Percentiles rank a stretch among this genome's conserved stretches.
phyloP scores from a whole-genome alignment of 1,139 yeast genomes.

The Suhomyces yuchorum region DNA sequence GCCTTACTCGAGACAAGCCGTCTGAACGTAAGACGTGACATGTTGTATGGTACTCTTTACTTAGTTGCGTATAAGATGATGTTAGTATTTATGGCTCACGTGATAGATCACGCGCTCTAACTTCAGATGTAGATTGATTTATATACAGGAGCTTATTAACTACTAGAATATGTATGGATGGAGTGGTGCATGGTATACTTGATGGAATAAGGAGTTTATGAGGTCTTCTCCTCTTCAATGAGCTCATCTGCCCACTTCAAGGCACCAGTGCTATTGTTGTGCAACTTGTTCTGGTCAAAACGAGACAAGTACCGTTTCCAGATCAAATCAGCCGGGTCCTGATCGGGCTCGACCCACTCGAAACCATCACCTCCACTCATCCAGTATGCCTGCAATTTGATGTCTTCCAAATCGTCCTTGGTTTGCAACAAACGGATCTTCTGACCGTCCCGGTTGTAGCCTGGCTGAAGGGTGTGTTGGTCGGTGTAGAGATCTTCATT shows the following conservation, averaged over 20 bases:
- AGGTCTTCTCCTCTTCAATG: slow-evolving; percentile 14
- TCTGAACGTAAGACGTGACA: slow-evolving; percentile 8
- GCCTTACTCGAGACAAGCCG: slow-evolving; percentile 16
- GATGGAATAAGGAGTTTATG: no score
- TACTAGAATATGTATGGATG: not conserved
- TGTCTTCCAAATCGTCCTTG: slow-evolving; percentile 52
- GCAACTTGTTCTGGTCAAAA: slow-evolving; percentile 24
- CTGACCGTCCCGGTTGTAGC: slow-evolving; percentile 40
- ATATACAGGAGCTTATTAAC: not conserved
- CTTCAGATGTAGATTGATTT: not conserved
- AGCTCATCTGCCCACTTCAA: slow-evolving; percentile 29
- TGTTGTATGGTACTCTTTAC: not conserved
- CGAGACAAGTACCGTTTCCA: slow-evolving; percentile 49
- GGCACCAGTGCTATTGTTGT: slow-evolving; percentile 11
- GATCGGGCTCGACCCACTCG: slow-evolving; percentile 81
- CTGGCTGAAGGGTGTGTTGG: slow-evolving; percentile 36
- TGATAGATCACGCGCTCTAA: no score
- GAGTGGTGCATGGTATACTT: no score
- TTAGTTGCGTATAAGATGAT: not conserved
- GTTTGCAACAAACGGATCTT: slow-evolving; percentile 43
- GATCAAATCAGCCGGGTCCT: slow-evolving; percentile 69
- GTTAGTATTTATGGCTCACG: not conserved
- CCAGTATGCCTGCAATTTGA: slow-evolving; percentile 75
- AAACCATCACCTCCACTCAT: slow-evolving; percentile 74
- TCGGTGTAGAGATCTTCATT: slow-evolving; percentile 27